Evolutionary conservation across 495 filamentous ascomycete species (phyloP), one percentile per base, ranked within the genome.

Genomic region (Annulohypoxylon nitens): DNA sequence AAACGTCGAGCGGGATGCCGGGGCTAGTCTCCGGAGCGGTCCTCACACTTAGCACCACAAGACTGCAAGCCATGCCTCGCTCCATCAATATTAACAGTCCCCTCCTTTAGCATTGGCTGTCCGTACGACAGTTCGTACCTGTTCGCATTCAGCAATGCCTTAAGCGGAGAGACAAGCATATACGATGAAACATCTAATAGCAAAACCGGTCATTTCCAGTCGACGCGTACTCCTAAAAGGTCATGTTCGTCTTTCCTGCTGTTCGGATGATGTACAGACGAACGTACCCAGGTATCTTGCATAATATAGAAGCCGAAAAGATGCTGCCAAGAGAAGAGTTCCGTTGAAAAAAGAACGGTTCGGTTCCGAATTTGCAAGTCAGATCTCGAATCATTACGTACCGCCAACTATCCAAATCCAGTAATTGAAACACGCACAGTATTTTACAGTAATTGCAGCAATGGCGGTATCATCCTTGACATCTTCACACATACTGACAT

Each of bases 361-460:
- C 72, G 65, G 71, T 59, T 30, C 67, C 64, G 72, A 71, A 60
- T 26, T 34, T 3, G 47, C 39, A 71, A 43, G 67, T 60, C 62
- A 50, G 18, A 61, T 45, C 37, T 55, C 57, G 45, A 26, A 25
- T 30, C 61, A 53, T 53, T 68, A 55, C 64, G 59, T 64, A 67
- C 58, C 64, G 59, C 64, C 66, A 50, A 50, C 43, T 63, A 33
- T 67, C 62, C 51, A 30, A 63, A 60, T 64, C 48, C n/a, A 66
- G 66, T 65, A 70, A 70, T 67, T 58, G 67, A 54, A 64, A 51
- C 63, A 53, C 50, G 34, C 18, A 48, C 41, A 41, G 63, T 71
- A 59, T 16, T 39, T 20, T 41, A 57, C 50, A 23, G 48, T 57
- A 54, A 51, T 39, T 33, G 54, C 33, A 50, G 54, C 50, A 25